phyloP scores from a whole-genome alignment of 2,329 filamentous ascomycete genomes.

The Sporothrix pallida region DNA sequence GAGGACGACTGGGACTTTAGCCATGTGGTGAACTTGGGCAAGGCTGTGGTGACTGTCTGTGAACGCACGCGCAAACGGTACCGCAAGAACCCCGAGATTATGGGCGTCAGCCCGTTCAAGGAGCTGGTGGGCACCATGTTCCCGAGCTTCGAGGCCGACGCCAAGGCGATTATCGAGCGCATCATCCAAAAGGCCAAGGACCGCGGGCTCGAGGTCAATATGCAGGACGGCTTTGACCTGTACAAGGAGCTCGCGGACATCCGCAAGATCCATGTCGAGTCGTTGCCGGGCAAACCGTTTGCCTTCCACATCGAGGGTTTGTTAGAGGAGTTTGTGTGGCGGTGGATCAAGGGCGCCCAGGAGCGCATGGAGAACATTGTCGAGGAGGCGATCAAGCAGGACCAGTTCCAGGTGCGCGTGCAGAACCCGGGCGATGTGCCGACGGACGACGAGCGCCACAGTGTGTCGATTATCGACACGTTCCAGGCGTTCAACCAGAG shows the following conservation, averaged over 20 bases:
- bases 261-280: constrained; percentile 77
- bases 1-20: constrained; percentile 88
- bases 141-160: constrained; percentile 88
- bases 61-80: constrained; percentile 93
- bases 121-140: constrained; percentile 84
- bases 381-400: constrained; percentile 87
- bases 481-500: constrained; percentile 94
- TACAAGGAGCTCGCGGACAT: constrained; percentile 89
- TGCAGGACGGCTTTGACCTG: constrained; percentile 92
- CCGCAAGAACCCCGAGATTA: constrained; percentile 81
- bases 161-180: constrained; percentile 79
- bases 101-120: constrained; percentile 70
- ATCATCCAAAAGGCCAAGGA: constrained; percentile 77
- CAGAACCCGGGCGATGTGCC: constrained; percentile 60
- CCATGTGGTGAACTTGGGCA: constrained; percentile 87
- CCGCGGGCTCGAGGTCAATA: constrained; percentile 74
- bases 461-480: constrained; percentile 89
- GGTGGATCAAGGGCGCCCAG: constrained; percentile 87
- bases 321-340: constrained; percentile 91
- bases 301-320: constrained; percentile 86
- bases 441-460: constrained; percentile 84
- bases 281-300: constrained; percentile 75
- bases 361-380: constrained; percentile 81
- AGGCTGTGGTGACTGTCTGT: constrained; percentile 81
- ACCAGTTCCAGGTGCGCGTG: constrained; percentile 76